Evolutionary conservation across 163 green algal species (phyloP), one percentile per base, ranked within the genome.

Genomic region (Chloromonas sp.): DNA sequence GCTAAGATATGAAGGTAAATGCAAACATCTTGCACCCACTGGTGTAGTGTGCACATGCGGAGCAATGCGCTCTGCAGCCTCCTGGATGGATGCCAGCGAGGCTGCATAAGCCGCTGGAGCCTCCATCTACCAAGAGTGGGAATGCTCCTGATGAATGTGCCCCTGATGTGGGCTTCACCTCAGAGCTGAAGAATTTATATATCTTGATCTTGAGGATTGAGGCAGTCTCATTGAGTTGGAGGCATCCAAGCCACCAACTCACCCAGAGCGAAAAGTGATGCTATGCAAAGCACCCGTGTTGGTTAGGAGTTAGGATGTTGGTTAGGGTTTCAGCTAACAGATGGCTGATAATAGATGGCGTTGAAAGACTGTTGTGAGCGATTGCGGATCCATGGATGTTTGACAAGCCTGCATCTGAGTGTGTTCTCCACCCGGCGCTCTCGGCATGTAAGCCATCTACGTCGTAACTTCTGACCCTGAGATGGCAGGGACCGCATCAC

Each of bases 31-130:
- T 62, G 2, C 8, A 74, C 86, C 71, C 15, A 92, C 89, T 1
- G 91, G 89, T 8, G 91, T 94, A 8, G 83, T 57, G 81, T 88
- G 85, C 0, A 86, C 82, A 59, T 88, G 79, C 0, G 66, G 70
- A 1, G 71, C 70, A 14, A 94, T 92, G 58, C 87, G 82, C 61
- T 77, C 70, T 15, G 84, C 82, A 60, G 90, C 88, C 8, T 81
- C 81, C 60, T 84, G 70, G 13, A 93, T 85, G 14, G 90, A 86
- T 0, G 88, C 81, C 5, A 89, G 15, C 1, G n/a, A 83, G 66
- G 80, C 85, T 71, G 85, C 88, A 70, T 89, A 89, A 79, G 5
- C 66, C 5, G 66, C 36, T 36, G 36, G 36, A 36, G 36, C 36
- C 36, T 36, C 66, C 66, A 74, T 74, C 66, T 74, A 74, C 66